Percentiles rank a stretch among this genome's conserved stretches.
Conservation (phyloP, 2,329 filamentous ascomycete genomes). For the Mycosphaerella arachidis region DNA sequence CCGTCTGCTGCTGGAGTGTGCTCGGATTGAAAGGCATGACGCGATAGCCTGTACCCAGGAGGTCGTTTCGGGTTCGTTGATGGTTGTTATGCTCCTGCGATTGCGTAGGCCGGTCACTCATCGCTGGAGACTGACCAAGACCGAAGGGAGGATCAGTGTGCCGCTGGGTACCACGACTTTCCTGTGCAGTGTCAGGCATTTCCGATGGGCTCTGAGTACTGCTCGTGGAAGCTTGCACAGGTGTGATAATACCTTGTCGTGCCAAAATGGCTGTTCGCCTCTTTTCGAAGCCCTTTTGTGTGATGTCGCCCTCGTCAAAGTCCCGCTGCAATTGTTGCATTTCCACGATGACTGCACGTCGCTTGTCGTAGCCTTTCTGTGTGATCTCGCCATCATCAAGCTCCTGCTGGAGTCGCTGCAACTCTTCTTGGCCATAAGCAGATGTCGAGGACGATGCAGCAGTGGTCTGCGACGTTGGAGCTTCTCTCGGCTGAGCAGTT, state of each 20-base stretch:
- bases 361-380: background rate
- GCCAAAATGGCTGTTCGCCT: background rate
- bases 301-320: background rate
- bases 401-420: background rate
- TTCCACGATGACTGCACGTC: background rate
- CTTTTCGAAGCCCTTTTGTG: background rate
- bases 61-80: background rate
- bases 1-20: slow-evolving; percentile 9
- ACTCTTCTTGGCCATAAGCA: background rate
- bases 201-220: background rate
- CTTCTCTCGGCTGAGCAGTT: background rate
- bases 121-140: background rate
- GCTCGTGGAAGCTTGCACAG: background rate
- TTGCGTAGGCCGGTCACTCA: background rate
- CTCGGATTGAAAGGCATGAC: slow-evolving; percentile 19
- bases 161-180: background rate
- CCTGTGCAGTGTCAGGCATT: background rate
- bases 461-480: background rate
- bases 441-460: background rate
- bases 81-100: background rate
- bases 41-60: slow-evolving; percentile 16
- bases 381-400: background rate
- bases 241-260: background rate
- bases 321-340: background rate
- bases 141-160: background rate